Evolutionary conservation across 2,329 filamentous ascomycete genomes (phyloP).

Genomic region (Coniochaeta sp.): DNA sequence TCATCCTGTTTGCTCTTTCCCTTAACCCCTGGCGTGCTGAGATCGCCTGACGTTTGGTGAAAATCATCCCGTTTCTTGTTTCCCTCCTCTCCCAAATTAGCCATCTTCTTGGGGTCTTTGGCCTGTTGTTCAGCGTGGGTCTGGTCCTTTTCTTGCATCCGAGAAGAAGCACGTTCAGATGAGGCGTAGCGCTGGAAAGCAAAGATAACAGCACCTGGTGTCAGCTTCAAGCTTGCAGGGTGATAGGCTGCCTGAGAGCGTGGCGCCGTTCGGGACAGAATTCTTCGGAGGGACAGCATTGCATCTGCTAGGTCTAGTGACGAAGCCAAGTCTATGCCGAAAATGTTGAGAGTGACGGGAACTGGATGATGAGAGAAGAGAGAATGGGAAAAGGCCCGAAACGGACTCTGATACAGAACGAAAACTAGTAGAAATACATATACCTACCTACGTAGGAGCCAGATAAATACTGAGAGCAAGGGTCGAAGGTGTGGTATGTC

Average conservation of each 20-base stretch:
- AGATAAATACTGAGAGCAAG: background rate
- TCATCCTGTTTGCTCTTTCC: background rate
- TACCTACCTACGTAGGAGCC: no score
- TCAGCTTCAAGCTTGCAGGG: background rate
- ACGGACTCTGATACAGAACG: no score
- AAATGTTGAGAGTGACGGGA: no score
- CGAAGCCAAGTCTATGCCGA: no score
- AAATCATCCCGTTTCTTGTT: background rate
- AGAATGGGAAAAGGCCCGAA: no score
- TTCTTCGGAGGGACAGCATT: background rate
- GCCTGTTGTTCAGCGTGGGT: background rate
- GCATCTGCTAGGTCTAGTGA: background rate
- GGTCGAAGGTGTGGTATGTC: background rate
- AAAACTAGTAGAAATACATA: no score
- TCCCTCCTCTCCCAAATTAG: background rate
- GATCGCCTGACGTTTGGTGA: background rate
- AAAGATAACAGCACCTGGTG: background rate
- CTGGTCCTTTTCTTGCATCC: background rate
- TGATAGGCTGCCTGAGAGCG: background rate
- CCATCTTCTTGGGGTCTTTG: conserved; percentile 1
- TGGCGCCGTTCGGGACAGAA: background rate
- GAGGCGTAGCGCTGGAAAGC: background rate
- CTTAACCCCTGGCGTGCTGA: background rate
- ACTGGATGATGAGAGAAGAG: no score
- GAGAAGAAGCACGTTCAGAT: background rate